Conservation (phyloP, 2,329 filamentous ascomycete species). For the Aspergillus fructus region DNA sequence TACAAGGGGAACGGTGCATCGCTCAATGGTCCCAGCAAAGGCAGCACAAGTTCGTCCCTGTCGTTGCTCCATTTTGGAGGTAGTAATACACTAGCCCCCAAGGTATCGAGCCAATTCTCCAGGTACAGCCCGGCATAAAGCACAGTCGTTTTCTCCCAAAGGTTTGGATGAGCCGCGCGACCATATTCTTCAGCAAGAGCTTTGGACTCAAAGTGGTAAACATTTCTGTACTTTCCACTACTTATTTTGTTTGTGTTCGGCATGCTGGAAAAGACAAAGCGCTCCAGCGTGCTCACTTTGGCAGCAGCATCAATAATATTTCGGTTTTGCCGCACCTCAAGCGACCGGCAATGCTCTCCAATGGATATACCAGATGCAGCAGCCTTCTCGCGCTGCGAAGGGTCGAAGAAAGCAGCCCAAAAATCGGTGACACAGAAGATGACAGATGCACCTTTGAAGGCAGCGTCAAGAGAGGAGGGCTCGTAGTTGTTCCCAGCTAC, state of each 20-base stretch:
- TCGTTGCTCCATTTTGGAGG: not conserved
- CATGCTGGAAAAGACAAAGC: slow-evolving; percentile 42
- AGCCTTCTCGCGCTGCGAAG: slow-evolving; percentile 18
- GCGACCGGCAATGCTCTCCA: not conserved
- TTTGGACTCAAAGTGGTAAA: slow-evolving; percentile 47
- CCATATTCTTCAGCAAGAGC: slow-evolving; percentile 35
- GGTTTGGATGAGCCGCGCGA: slow-evolving; percentile 21
- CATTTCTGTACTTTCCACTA: slow-evolving; percentile 42
- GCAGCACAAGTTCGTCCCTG: not conserved
- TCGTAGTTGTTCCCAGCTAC: slow-evolving; percentile 37
- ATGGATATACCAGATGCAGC: slow-evolving; percentile 2
- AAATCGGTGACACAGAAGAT: slow-evolving; percentile 43
- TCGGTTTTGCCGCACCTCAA: slow-evolving; percentile 38
- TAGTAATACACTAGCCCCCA: not conserved
- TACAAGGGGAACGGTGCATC: not conserved
- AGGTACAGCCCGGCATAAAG: slow-evolving; percentile 37
- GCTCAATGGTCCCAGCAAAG: not conserved
- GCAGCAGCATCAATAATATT: slow-evolving; percentile 40
- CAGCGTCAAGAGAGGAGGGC: slow-evolving; percentile 28
- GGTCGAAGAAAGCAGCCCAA: slow-evolving; percentile 22
- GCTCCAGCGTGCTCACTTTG: slow-evolving; percentile 31
- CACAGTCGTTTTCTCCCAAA: slow-evolving; percentile 30
- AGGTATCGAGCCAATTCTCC: slow-evolving; percentile 24
- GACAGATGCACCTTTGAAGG: slow-evolving; percentile 37
- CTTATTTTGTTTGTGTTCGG: slow-evolving; percentile 37